A percentile compares a stretch with the other conserved stretches of the same genome.
Evolutionary conservation across 2,329 filamentous ascomycete species (phyloP).

Genomic region (Hymenoscyphus scutula): DNA sequence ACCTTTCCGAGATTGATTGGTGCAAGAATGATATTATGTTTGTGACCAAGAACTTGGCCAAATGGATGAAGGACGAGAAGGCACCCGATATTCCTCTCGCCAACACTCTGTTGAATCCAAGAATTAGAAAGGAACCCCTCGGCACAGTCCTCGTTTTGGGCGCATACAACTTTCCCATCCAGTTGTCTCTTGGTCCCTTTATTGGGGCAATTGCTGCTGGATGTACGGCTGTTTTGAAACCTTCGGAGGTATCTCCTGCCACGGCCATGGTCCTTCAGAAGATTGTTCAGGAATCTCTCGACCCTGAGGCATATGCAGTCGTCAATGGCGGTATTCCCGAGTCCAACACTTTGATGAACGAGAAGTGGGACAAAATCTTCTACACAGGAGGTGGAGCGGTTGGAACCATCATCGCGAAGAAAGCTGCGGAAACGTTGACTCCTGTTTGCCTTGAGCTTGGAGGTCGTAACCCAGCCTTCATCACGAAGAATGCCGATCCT

Average conservation of each 20-base stretch:
- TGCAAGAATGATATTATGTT: constrained; percentile 78
- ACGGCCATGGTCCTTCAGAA: constrained; percentile 77
- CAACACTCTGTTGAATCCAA: constrained; percentile 68
- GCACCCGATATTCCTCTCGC: constrained; percentile 66
- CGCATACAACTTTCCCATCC: constrained; percentile 90
- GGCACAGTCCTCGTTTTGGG: constrained; percentile 83
- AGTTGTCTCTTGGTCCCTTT: constrained; percentile 73
- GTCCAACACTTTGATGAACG: constrained; percentile 75
- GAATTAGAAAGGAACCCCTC: constrained; percentile 82
- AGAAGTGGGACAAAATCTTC: constrained; percentile 98
- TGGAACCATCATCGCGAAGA: constrained; percentile 83
- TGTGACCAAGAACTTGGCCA: constrained; percentile 72
- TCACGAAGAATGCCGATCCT: constrained; percentile 80
- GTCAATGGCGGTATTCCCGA: constrained; percentile 81
- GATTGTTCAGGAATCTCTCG: constrained; percentile 72
- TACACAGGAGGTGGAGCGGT: constrained; percentile 82
- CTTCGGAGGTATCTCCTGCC: constrained; percentile 76
- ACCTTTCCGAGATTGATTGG: constrained; percentile 74
- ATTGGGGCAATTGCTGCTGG: constrained; percentile 90
- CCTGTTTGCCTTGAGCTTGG: constrained; percentile 88
- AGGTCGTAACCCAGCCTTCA: constrained; percentile 85
- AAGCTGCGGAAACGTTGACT: constrained; percentile 84
- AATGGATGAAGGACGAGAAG: constrained; percentile 80
- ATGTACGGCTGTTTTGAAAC: constrained; percentile 87
- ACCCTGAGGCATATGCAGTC: constrained; percentile 71